Conservation (phyloP, 1,284 basidiomycete genomes). For the Irpex sp. region DNA sequence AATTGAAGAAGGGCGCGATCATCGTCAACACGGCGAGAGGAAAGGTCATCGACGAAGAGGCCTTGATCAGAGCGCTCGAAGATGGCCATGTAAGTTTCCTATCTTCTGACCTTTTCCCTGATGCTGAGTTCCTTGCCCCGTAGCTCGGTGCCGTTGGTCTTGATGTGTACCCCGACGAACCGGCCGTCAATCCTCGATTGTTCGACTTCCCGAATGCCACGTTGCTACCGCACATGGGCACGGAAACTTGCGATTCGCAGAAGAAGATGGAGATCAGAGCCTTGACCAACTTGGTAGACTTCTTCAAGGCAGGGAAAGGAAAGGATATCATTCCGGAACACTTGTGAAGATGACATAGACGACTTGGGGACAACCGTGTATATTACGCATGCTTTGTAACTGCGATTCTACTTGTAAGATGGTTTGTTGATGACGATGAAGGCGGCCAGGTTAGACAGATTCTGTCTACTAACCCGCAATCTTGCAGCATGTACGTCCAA, state of each 20-base stretch:
- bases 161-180: constrained; percentile 93
- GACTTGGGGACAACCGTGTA: neutral
- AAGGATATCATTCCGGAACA: constrained; percentile 74
- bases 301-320: constrained; percentile 68
- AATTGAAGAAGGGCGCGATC: constrained; percentile 84
- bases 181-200: constrained; percentile 84
- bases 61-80: constrained; percentile 86
- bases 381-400: neutral
- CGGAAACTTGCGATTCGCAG: constrained; percentile 86
- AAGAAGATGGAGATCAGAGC: constrained; percentile 87
- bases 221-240: constrained; percentile 92
- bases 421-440: neutral
- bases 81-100: constrained; percentile 78
- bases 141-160: constrained; percentile 88
- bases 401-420: neutral
- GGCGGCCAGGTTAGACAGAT: neutral
- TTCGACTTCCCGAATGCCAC: constrained; percentile 86
- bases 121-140: constrained; percentile 6
- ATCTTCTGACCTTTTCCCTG: constrained; percentile 14
- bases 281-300: constrained; percentile 77
- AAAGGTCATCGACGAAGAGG: constrained; percentile 90
- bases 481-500: neutral
- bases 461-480: neutral
- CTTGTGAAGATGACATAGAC: constrained; percentile 33
- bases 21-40: constrained; percentile 93